Conservation (phyloP, 1,139 yeast species). For the Scheffersomyces insectosa region DNA sequence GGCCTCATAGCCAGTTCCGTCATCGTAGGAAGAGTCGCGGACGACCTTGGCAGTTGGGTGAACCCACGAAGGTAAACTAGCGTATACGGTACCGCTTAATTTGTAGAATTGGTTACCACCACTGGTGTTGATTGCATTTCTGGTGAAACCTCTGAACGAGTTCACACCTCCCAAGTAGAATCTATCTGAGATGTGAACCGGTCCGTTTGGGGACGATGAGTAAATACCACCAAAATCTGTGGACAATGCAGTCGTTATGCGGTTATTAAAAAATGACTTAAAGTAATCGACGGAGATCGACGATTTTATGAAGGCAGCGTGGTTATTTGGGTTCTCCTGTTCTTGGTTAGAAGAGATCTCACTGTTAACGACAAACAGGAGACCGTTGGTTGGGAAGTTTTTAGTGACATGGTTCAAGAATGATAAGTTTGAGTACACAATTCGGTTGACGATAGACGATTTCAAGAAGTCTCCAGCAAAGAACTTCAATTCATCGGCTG, state of each 20-base stretch:
- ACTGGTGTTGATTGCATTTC: slow-evolving; percentile 34
- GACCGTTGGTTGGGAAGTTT: slow-evolving; percentile 36
- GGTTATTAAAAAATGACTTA: slow-evolving; percentile 39
- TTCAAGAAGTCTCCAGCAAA: slow-evolving; percentile 38
- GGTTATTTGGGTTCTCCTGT: slow-evolving; percentile 21
- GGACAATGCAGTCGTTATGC: slow-evolving; percentile 37
- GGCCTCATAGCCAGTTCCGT: slow-evolving; percentile 20
- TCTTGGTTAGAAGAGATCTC: slow-evolving; percentile 39
- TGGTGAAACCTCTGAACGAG: slow-evolving; percentile 40
- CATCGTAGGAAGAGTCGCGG: slow-evolving; percentile 12
- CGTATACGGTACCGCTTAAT: slow-evolving; percentile 32
- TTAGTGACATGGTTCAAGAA: slow-evolving; percentile 26
- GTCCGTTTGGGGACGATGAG: slow-evolving; percentile 18
- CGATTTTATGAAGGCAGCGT: slow-evolving; percentile 29
- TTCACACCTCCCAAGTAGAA: slow-evolving; percentile 50
- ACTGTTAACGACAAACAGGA: slow-evolving; percentile 17
- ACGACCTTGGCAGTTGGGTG: slow-evolving; percentile 19
- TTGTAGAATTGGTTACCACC: slow-evolving; percentile 48
- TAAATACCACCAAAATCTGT: slow-evolving; percentile 39
- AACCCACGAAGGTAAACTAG: slow-evolving; percentile 38
- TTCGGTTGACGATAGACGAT: slow-evolving; percentile 32
- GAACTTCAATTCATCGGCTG: slow-evolving; percentile 31
- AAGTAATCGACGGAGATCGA: slow-evolving; percentile 28
- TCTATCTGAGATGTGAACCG: slow-evolving; percentile 47
- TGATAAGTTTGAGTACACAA: slow-evolving; percentile 23